These are phyloP conservation scores for Cercis canadensis DNA, from an alignment of 306 rosid genomes.

Conservation along the genomic window DNA sequence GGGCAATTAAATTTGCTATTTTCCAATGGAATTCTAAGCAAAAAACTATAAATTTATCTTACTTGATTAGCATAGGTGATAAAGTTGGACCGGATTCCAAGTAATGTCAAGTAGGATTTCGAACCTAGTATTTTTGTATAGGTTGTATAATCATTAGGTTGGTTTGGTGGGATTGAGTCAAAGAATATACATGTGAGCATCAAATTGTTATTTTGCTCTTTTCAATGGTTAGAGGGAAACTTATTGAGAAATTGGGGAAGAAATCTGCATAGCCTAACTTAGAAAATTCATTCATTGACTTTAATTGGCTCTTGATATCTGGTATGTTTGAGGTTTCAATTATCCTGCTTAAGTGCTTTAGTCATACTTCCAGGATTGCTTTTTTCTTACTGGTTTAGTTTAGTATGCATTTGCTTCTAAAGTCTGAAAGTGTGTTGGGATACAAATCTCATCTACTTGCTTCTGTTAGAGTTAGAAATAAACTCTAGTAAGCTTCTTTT, in stretches of 20 bases:
- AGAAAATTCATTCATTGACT: not conserved
- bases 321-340: not conserved
- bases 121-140: not conserved
- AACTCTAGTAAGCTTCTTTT: not conserved
- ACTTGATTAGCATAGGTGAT: not conserved
- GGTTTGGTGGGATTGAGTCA: slow-evolving; percentile 7
- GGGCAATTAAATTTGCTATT: not conserved
- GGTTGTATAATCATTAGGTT: not conserved
- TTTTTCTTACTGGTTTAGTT: not conserved
- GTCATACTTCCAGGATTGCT: not conserved
- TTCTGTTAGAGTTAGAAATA: slow-evolving; percentile 25
- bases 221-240: not conserved
- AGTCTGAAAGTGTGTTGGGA: not conserved
- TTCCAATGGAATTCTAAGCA: not conserved
- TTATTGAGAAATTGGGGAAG: too few relatives aligned
- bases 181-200: not conserved
- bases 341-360: not conserved
- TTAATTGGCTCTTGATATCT: too few relatives aligned
- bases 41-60: not conserved
- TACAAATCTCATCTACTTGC: not conserved
- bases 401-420: slow-evolving; percentile 4
- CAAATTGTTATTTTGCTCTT: not conserved
- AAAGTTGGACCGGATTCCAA: not conserved
- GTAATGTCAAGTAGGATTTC: not conserved
- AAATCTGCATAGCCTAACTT: not conserved